These are phyloP conservation scores for Boletus patriciae DNA, from an alignment of 768 basidiomycete species.

Conservation along the genomic window DNA sequence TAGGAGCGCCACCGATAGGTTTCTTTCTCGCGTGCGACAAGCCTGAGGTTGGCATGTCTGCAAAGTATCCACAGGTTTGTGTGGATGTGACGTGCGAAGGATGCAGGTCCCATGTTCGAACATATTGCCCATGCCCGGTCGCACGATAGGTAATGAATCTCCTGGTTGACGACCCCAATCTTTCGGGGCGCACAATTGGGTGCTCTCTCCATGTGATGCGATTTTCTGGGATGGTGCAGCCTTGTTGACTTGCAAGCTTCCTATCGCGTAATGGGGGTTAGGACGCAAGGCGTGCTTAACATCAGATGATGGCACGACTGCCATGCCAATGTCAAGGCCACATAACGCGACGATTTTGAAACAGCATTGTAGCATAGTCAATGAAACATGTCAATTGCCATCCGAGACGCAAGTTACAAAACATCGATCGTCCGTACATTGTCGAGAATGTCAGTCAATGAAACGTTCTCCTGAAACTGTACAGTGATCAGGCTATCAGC, in stretches of 20 bases:
- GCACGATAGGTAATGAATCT: neutral
- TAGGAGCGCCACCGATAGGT: neutral
- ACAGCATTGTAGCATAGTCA: no score
- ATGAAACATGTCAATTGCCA: no score
- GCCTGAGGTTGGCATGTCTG: neutral
- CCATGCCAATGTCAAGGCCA: no score
- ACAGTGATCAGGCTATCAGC: no score
- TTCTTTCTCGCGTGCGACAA: neutral
- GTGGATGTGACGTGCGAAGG: neutral
- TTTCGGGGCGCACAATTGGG: neutral
- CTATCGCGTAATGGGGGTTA: neutral
- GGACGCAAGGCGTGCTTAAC: neutral
- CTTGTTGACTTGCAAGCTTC: no score
- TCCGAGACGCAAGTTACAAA: no score
- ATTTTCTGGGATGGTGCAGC: neutral
- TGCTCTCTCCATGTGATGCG: neutral
- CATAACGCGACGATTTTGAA: no score
- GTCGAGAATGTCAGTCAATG: no score
- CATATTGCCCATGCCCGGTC: neutral
- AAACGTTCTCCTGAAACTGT: no score
- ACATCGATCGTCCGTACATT: no score
- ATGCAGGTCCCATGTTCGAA: neutral
- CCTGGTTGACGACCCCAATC: neutral
- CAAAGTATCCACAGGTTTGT: neutral
- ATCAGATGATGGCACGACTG: no score